Evolutionary conservation across 805 yeast species (phyloP).

Genomic region (Saturnispora quitensis): DNA sequence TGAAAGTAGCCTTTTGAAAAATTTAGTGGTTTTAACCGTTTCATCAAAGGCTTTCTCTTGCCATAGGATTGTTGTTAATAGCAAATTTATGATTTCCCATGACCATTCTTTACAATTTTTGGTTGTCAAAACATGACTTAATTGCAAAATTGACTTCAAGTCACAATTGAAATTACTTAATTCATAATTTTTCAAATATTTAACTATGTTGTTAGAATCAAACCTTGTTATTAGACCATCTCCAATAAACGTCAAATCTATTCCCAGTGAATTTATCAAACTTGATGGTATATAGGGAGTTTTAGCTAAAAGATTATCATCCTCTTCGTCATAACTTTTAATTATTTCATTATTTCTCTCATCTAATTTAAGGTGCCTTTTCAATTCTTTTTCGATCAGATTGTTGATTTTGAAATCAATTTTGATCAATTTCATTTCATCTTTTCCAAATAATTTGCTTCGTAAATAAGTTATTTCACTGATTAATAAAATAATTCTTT

Average conservation of each 20-base stretch:
- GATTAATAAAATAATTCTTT: constrained; percentile 56
- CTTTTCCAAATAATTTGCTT: constrained; percentile 44
- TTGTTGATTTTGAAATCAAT: constrained; percentile 23
- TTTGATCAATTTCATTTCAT: constrained; percentile 23
- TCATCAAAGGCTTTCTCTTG: constrained; percentile 72
- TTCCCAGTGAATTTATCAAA: neutral
- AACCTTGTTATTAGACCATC: neutral
- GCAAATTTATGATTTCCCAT: constrained; percentile 62
- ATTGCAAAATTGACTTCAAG: constrained; percentile 54
- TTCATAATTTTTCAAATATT: neutral
- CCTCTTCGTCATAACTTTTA: constrained; percentile 1
- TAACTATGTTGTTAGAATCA: neutral
- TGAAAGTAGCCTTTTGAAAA: constrained; percentile 73
- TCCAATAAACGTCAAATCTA: neutral
- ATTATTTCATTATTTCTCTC: neutral
- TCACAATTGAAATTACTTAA: constrained; percentile 45
- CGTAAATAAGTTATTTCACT: constrained; percentile 54
- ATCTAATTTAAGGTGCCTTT: constrained; percentile 17
- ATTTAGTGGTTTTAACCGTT: constrained; percentile 66
- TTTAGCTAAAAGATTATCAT: neutral
- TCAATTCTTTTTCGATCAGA: constrained; percentile 22
- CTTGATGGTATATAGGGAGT: neutral
- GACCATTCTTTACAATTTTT: constrained; percentile 83
- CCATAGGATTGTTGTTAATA: constrained; percentile 78
- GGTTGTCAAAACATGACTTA: constrained; percentile 64